phyloP scores from a whole-genome alignment of 2,329 filamentous ascomycete genomes.

The Trichoderma harzianum region DNA sequence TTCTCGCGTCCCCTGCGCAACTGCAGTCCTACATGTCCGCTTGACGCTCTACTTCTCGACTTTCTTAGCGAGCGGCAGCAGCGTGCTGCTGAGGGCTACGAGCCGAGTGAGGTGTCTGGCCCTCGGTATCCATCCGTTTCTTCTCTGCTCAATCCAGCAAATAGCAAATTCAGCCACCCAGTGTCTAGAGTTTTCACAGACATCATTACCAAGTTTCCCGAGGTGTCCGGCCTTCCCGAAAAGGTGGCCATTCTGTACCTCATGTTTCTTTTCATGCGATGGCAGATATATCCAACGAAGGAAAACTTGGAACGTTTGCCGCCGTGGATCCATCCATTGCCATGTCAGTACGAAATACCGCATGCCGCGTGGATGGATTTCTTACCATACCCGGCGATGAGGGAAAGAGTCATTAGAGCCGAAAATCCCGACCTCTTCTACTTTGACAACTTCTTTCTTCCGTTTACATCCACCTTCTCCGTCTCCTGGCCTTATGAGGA shows the following conservation, averaged over 20 bases:
- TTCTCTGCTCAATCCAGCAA: slow-evolving; percentile 69
- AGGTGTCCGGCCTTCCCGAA: slow-evolving; percentile 74
- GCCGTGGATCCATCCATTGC: slow-evolving; percentile 64
- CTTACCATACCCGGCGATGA: slow-evolving; percentile 74
- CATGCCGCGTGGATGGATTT: slow-evolving; percentile 85
- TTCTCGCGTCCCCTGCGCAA: slow-evolving; percentile 51
- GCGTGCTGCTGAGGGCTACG: slow-evolving; percentile 62
- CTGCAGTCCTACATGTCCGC: slow-evolving; percentile 65
- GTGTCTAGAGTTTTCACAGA: slow-evolving; percentile 83
- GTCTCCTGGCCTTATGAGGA: slow-evolving; percentile 84
- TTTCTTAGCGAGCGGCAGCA: slow-evolving; percentile 69
- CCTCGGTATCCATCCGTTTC: slow-evolving; percentile 78
- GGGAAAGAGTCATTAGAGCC: slow-evolving; percentile 58
- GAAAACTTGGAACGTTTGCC: slow-evolving; percentile 79
- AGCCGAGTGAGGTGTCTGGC: slow-evolving; percentile 64
- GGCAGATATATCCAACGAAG: slow-evolving; percentile 74
- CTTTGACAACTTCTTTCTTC: slow-evolving; percentile 81
- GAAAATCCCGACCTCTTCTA: slow-evolving; percentile 51
- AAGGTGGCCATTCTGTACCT: slow-evolving; percentile 77
- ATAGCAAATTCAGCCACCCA: slow-evolving; percentile 63
- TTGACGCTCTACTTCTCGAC: slow-evolving; percentile 76
- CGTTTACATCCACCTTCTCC: slow-evolving; percentile 71
- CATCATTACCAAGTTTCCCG: slow-evolving; percentile 78
- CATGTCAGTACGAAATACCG: slow-evolving; percentile 60
- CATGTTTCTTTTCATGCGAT: slow-evolving; percentile 85